Conservation (phyloP, 495 filamentous ascomycete genomes). For the Aspergillus indologenus region DNA sequence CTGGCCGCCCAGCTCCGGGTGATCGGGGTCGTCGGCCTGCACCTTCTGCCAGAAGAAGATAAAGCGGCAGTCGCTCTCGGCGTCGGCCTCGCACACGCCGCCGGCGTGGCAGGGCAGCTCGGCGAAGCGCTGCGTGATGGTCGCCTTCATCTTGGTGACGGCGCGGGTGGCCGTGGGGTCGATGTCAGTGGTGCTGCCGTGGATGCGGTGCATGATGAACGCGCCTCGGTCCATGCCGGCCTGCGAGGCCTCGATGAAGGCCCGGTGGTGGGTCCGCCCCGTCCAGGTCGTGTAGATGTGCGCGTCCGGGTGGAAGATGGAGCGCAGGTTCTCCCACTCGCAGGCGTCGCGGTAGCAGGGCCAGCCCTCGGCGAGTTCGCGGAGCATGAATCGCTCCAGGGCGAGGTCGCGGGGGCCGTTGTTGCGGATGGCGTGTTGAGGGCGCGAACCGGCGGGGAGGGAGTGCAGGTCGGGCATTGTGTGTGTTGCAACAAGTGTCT, state of each 20-base stretch:
- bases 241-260: conserved; percentile 59
- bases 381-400: conserved; percentile 52
- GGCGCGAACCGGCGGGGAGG: conserved; percentile 27
- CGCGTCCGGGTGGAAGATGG: conserved; percentile 57
- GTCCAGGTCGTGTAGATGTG: conserved; percentile 65
- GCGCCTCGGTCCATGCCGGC: conserved; percentile 57
- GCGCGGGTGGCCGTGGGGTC: conserved; percentile 44
- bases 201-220: conserved; percentile 67
- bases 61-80: conserved; percentile 62
- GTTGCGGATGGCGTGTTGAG: conserved; percentile 47
- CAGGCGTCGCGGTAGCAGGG: conserved; percentile 63
- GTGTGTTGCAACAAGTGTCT: no score
- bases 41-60: conserved; percentile 57
- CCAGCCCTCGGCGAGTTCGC: conserved; percentile 66
- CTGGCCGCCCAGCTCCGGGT: conserved; percentile 18
- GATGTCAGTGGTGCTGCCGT: conserved; percentile 58
- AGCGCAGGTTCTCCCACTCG: conserved; percentile 63
- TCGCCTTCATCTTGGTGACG: conserved; percentile 70
- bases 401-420: conserved; percentile 49
- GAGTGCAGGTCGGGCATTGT: conserved; percentile 24
- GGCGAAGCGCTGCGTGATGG: conserved; percentile 62
- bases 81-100: conserved; percentile 50
- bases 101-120: conserved; percentile 19
- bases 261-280: conserved; percentile 47
- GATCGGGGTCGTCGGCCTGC: not conserved